phyloP scores from a whole-genome alignment of 2,329 filamentous ascomycete genomes.

The Hymenoscyphus fructigenus region DNA sequence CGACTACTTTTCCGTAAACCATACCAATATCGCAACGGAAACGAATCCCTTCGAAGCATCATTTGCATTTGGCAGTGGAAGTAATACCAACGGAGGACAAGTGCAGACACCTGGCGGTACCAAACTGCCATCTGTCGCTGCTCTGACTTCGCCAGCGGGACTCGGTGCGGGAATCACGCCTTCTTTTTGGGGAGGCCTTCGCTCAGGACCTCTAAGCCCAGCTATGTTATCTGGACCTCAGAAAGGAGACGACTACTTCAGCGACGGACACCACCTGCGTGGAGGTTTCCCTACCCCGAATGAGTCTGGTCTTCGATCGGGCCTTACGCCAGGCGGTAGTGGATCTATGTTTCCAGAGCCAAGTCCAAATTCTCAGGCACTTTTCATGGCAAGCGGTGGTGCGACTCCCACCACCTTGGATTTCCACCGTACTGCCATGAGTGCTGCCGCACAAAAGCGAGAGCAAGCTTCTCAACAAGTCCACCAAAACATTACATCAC shows the following conservation, averaged over 20 bases:
- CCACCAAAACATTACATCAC: constrained; percentile 44
- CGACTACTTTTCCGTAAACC: constrained; percentile 67
- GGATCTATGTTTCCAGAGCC: constrained; percentile 96
- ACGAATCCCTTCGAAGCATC: constrained; percentile 98
- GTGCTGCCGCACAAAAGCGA: constrained; percentile 68
- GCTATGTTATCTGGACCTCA: constrained; percentile 90
- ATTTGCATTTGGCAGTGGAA: constrained; percentile 63
- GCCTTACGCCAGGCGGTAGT: constrained; percentile 89
- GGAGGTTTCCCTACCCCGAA: constrained; percentile 92
- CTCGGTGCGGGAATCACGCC: constrained; percentile 70
- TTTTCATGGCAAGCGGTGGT: constrained; percentile 72
- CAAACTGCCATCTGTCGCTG: constrained; percentile 84
- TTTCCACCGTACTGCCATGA: constrained; percentile 91
- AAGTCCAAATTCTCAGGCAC: constrained; percentile 80
- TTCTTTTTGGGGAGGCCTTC: constrained; percentile 80
- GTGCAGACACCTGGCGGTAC: constrained; percentile 79
- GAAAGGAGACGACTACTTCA: constrained; percentile 75
- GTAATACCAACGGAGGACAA: constrained; percentile 23
- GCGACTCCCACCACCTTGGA: constrained; percentile 89
- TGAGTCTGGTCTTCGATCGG: constrained; percentile 89
- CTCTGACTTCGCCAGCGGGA: constrained; percentile 86
- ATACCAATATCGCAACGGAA: constrained; percentile 66
- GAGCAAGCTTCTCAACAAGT: constrained; percentile 42
- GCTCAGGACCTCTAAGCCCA: constrained; percentile 90
- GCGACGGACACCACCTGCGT: constrained; percentile 73